A percentile compares a stretch with the other conserved stretches of the same genome.
Evolutionary conservation across 2,329 filamentous ascomycete genomes (phyloP).

Genomic region (Exophiala phaeomuriformis): DNA sequence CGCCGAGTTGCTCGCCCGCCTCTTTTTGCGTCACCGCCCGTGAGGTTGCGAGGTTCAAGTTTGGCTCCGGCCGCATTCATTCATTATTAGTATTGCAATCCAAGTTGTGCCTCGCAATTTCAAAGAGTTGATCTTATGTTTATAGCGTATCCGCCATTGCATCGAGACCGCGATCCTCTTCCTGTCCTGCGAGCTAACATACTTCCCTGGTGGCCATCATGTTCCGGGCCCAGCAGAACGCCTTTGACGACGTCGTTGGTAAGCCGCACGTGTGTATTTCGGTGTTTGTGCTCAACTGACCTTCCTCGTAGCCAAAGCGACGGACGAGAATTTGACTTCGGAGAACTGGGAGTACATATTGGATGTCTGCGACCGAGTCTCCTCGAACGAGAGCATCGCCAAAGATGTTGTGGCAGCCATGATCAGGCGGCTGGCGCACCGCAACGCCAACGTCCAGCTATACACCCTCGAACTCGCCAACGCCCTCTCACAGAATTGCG

Average conservation of each 20-base stretch:
- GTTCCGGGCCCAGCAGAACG: conserved; percentile 59
- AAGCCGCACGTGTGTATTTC: conserved; percentile 31
- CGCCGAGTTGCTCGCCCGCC: neutral
- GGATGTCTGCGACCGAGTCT: conserved; percentile 56
- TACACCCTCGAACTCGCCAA: conserved; percentile 91
- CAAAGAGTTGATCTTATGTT: neutral
- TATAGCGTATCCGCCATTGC: neutral
- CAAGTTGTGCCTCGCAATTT: neutral
- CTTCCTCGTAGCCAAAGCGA: conserved; percentile 60
- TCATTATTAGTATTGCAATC: neutral
- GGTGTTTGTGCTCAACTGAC: conserved; percentile 26
- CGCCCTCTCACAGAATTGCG: conserved; percentile 86
- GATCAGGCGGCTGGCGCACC: conserved; percentile 85
- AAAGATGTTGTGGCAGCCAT: conserved; percentile 83
- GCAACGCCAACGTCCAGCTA: conserved; percentile 91
- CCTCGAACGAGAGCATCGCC: conserved; percentile 37
- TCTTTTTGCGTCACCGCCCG: conserved; percentile 4
- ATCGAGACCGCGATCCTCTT: neutral
- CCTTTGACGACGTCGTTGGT: conserved; percentile 65
- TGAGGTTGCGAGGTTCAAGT: neutral
- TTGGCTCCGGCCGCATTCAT: conserved; percentile 8
- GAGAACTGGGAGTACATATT: conserved; percentile 70
- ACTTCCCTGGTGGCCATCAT: conserved; percentile 31
- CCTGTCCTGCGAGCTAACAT: neutral
- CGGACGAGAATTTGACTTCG: conserved; percentile 92